Base-by-base conservation (phyloP, 805 yeast genomes). In the Wickerhamiella kurtzmanii region DNA sequence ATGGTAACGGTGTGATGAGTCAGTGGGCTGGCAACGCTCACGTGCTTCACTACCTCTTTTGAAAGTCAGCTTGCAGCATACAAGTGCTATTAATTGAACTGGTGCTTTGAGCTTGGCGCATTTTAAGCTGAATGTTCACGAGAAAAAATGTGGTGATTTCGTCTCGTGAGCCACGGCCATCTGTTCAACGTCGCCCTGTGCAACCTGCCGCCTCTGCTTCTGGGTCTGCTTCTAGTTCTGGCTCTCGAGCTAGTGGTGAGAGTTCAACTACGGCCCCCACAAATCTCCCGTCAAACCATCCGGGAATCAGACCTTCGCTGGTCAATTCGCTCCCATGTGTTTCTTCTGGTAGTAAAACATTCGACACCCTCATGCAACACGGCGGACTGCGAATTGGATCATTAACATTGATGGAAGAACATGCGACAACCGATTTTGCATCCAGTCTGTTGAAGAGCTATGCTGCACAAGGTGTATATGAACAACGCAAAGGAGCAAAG, bases 341-440 rank as follows among this genome's bases (percentile, higher is more conserved):
- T 1, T 84, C 96, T 1, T 80, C 95, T 0, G 96, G 96, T 1
- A 73, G 81, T 20, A 60, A 70, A 5, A 88, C 85, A 58, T 62
- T 89, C 19, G 97, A 89, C 61, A 75, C 71, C 52, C 63, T 84
- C 2, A 60, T 89, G 44, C 75, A 74, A 1, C 97, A 89, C 62
- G 81, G 76, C 47, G 98, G 98, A 1, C 60, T 88, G 15, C 97
- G 97, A 1, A 54, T 84, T 11, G 95, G 95, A 1, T 64, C 70
- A 9, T 72, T 82, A 4, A 59, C 87, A 36, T 61, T 88, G 13
- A 60, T 89, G 3, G 89, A 85, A 60, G 97, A 89, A 60, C 73
- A 76, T 15, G 92, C 94, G 0, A 80, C 89, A 4, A 89, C 97
- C 0, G 96, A 89, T 58, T 89, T 86, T 59, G 72, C 82, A 4